A percentile compares a stretch with the other conserved stretches of the same genome.
Evolutionary conservation across 345 rosid genomes (phyloP).

Genomic region (Lumnitzera littorea): DNA sequence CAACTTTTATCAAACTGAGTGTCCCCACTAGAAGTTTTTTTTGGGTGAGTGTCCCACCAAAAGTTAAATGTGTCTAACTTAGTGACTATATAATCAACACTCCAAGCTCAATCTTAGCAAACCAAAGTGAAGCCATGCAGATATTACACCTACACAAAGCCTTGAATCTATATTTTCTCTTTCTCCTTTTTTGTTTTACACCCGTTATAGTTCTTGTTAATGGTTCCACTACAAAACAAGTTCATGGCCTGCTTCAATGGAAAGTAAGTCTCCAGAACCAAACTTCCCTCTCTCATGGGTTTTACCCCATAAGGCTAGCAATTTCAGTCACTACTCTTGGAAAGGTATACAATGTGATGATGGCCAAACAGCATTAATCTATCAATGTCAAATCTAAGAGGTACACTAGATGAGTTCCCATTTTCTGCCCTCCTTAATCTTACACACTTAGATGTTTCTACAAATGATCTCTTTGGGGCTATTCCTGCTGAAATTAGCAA

Average conservation of each 20-base stretch:
- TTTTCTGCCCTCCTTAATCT: no score
- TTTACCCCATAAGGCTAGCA: neutral
- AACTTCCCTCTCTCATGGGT: neutral
- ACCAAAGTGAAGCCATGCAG: neutral
- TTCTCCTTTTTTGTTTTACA: neutral
- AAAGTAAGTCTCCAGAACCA: conserved; percentile 11
- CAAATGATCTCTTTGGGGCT: no score
- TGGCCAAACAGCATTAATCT: neutral
- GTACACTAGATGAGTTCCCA: no score
- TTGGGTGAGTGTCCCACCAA: no score
- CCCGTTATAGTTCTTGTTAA: neutral
- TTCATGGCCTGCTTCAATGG: conserved; percentile 24
- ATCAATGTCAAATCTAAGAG: no score
- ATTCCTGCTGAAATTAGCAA: no score
- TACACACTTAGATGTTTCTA: no score
- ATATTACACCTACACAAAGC: neutral
- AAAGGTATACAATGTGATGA: conserved; percentile 15
- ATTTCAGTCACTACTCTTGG: conserved; percentile 10
- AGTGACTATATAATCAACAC: no score
- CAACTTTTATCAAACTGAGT: no score
- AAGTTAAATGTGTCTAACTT: no score
- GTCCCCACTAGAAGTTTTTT: no score
- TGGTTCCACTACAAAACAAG: conserved; percentile 5
- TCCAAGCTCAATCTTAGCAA: no score
- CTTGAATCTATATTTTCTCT: neutral